Percentiles rank a stretch among this genome's conserved stretches.
phyloP scores from a whole-genome alignment of 2,329 filamentous ascomycete genomes.

The Diaporthe sp. region DNA sequence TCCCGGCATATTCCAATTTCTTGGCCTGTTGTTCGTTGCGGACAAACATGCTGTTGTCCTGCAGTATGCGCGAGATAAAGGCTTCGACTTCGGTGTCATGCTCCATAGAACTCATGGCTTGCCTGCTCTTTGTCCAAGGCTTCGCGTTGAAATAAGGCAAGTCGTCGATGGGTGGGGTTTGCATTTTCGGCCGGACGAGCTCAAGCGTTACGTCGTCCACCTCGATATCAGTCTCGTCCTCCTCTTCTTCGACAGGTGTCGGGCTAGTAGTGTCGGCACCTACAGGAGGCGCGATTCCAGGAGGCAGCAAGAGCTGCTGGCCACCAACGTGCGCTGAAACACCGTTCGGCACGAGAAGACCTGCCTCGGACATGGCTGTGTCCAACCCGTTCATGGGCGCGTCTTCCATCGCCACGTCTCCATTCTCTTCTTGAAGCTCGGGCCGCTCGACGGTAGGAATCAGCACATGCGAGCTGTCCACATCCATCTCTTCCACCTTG shows the following conservation, averaged over 20 bases:
- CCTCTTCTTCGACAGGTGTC: slow-evolving; percentile 64
- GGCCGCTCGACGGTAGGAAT: slow-evolving; percentile 45
- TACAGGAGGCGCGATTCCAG: slow-evolving; percentile 40
- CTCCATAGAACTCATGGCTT: slow-evolving; percentile 59
- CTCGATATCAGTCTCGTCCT: slow-evolving; percentile 68
- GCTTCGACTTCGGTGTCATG: slow-evolving; percentile 56
- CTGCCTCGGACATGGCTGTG: slow-evolving; percentile 19
- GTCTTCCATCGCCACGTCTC: slow-evolving; percentile 56
- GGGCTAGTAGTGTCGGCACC: slow-evolving; percentile 60
- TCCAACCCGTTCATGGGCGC: slow-evolving; percentile 40
- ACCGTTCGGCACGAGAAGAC: slow-evolving; percentile 39
- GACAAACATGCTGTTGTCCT: slow-evolving; percentile 56
- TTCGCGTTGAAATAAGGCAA: slow-evolving; percentile 62
- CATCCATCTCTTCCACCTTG: slow-evolving; percentile 59
- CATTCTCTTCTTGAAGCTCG: slow-evolving; percentile 42
- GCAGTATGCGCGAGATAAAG: slow-evolving; percentile 62
- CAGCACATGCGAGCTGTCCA: slow-evolving; percentile 50
- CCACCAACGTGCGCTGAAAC: slow-evolving; percentile 43
- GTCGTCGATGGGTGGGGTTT: slow-evolving; percentile 68
- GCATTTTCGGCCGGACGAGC: slow-evolving; percentile 63
- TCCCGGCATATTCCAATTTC: slow-evolving; percentile 59
- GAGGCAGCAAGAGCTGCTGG: slow-evolving; percentile 38
- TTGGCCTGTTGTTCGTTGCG: slow-evolving; percentile 54
- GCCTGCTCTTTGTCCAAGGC: slow-evolving; percentile 63
- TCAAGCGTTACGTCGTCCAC: slow-evolving; percentile 64